A percentile compares a stretch with the other conserved stretches of the same genome.
Evolutionary conservation across 139 green algal genomes (phyloP).

Genomic region (Axilococcus clingmanii): DNA sequence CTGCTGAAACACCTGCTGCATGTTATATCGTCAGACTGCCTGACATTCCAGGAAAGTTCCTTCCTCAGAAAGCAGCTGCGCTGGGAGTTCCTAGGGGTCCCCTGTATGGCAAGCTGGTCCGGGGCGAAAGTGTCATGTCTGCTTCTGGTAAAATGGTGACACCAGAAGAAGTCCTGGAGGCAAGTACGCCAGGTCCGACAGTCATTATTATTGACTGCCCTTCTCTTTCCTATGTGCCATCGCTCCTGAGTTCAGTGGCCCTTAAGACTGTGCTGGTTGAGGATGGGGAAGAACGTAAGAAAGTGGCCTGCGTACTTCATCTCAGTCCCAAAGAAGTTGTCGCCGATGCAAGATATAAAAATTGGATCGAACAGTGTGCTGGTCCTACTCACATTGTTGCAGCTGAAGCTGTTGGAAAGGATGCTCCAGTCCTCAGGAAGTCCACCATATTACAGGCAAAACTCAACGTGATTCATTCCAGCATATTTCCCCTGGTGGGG

Average conservation of each 20-base stretch:
- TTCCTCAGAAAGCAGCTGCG: conserved; percentile 56
- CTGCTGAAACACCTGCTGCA: conserved; percentile 12
- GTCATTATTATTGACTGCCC: conserved; percentile 85
- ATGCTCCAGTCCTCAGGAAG: conserved; percentile 17
- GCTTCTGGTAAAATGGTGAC: conserved; percentile 36
- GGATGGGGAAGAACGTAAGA: no score
- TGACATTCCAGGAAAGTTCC: conserved; percentile 76
- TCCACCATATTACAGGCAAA: conserved; percentile 39
- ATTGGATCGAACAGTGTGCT: conserved; percentile 27
- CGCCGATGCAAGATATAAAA: conserved; percentile 18
- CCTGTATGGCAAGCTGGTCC: conserved; percentile 62
- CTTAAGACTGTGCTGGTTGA: no score
- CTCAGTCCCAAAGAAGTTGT: conserved; percentile 41
- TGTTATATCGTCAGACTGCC: conserved; percentile 70
- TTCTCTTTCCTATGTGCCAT: conserved; percentile 24
- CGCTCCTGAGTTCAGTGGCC: no score
- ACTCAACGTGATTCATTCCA: conserved; percentile 55
- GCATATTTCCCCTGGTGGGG: conserved; percentile 51
- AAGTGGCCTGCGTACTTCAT: conserved; percentile 51
- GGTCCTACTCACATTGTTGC: conserved; percentile 36
- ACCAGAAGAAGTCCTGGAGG: conserved; percentile 66
- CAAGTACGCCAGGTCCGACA: conserved; percentile 49
- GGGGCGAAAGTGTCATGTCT: conserved; percentile 47
- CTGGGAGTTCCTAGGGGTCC: conserved; percentile 64
- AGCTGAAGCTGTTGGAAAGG: conserved; percentile 5